Conservation (phyloP, 2,329 filamentous ascomycete genomes). For the Bipolaris gigantea region DNA sequence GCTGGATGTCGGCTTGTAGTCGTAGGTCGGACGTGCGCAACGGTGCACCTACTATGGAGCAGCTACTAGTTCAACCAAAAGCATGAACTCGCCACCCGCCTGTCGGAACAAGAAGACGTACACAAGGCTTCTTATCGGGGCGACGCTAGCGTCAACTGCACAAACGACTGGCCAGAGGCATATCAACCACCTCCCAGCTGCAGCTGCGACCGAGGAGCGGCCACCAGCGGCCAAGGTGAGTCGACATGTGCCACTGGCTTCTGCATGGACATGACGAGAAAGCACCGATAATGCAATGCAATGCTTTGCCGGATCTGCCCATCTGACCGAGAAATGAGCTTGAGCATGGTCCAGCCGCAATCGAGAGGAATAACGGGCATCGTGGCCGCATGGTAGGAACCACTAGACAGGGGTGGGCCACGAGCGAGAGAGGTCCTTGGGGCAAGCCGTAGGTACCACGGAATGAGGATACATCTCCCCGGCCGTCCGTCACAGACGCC, state of each 20-base stretch:
- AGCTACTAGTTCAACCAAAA: conserved; percentile 30
- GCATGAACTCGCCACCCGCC: conserved; percentile 27
- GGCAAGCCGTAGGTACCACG: conserved; percentile 8
- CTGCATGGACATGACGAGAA: conserved; percentile 16
- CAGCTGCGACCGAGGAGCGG: conserved; percentile 17
- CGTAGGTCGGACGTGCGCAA: conserved; percentile 24
- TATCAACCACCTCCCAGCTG: conserved; percentile 7
- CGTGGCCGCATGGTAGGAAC: conserved; percentile 14
- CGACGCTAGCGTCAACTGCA: conserved; percentile 19
- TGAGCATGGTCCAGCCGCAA: conserved; percentile 13
- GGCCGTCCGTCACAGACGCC: conserved; percentile 11
- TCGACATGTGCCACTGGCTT: conserved; percentile 15
- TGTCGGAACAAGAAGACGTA: conserved; percentile 24
- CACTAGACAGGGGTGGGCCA: conserved; percentile 19
- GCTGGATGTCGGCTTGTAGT: conserved; percentile 19
- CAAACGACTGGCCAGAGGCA: conserved; percentile 16
- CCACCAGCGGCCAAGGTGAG: conserved; percentile 15
- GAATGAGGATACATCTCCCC: conserved; percentile 19
- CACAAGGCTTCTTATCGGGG: conserved; percentile 41
- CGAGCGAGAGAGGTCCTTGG: conserved; percentile 17
- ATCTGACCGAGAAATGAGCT: conserved; percentile 16
- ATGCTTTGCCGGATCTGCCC: conserved; percentile 14
- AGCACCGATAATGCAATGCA: conserved; percentile 17
- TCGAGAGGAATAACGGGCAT: conserved; percentile 14
- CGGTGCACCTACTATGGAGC: conserved; percentile 35